Evolutionary conservation across 164 flowering plant genomes (phyloP).

Genomic region (Stephania yunnanensis): DNA sequence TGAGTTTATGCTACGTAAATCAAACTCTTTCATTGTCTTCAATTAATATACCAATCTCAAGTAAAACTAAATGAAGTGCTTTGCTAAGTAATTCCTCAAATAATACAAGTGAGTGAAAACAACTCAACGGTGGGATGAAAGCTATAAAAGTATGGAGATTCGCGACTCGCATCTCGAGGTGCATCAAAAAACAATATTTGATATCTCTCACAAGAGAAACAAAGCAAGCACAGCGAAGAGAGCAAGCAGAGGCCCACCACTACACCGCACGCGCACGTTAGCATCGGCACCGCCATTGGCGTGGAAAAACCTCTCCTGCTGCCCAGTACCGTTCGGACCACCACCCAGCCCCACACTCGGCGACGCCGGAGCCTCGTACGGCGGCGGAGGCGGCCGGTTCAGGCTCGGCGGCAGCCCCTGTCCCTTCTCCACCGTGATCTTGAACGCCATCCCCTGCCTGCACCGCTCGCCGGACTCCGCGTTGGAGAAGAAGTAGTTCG

Average conservation of each 20-base stretch:
- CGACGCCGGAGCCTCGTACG: constrained; percentile 33
- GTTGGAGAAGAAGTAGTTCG: constrained; percentile 70
- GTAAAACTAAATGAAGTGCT: no score
- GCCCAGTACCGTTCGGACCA: neutral
- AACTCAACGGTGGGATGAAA: no score
- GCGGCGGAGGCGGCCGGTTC: constrained; percentile 83
- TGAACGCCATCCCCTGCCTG: constrained; percentile 57
- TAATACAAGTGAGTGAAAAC: no score
- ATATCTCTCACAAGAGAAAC: neutral
- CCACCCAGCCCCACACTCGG: neutral
- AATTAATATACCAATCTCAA: no score
- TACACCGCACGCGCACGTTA: neutral
- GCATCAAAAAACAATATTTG: neutral
- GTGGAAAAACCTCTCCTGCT: constrained; percentile 6
- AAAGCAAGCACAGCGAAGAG: neutral
- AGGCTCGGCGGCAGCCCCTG: constrained; percentile 76
- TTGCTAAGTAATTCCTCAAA: no score
- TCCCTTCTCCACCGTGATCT: constrained; percentile 53
- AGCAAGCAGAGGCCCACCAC: neutral
- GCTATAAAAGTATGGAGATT: no score
- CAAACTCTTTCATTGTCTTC: no score
- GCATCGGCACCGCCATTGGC: constrained; percentile 1
- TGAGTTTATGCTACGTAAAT: no score
- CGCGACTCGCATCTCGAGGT: no score
- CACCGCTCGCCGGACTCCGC: constrained; percentile 65